phyloP scores from a whole-genome alignment of 495 filamentous ascomycete species.

The Collariella sp. region DNA sequence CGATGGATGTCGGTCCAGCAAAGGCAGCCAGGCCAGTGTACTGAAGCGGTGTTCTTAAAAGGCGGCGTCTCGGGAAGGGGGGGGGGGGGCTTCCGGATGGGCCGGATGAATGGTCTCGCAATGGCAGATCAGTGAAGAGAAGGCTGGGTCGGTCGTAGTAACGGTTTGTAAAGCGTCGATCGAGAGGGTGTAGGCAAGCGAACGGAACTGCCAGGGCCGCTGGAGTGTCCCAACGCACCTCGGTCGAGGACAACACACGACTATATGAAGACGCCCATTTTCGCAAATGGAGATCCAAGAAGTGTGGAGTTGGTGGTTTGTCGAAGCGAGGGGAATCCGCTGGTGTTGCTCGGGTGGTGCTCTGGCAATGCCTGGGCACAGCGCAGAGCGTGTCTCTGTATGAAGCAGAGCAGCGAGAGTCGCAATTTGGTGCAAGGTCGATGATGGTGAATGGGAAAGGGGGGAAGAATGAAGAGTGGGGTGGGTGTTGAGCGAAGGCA shows the following conservation, averaged over 20 bases:
- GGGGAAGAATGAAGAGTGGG: neutral
- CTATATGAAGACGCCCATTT: constrained; percentile 12
- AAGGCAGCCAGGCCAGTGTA: neutral
- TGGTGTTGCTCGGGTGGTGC: neutral
- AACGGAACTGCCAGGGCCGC: neutral
- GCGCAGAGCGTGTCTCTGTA: neutral
- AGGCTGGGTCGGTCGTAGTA: neutral
- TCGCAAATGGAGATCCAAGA: neutral
- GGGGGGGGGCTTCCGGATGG: neutral
- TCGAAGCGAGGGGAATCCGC: neutral
- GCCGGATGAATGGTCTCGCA: neutral
- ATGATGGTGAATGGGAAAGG: neutral
- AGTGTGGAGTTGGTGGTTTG: neutral
- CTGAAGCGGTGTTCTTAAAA: neutral
- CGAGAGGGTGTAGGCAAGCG: neutral
- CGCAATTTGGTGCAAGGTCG: neutral
- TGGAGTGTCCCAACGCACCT: constrained; percentile 10
- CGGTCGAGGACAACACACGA: constrained; percentile 1
- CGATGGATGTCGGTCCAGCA: neutral
- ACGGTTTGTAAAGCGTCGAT: neutral
- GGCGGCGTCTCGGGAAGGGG: neutral
- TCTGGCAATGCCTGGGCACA: neutral
- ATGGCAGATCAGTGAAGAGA: neutral
- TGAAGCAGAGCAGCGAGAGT: neutral
- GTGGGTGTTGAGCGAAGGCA: neutral